Base-by-base conservation (phyloP, 139 green algal species). In the Nannochloris sp. region DNA sequence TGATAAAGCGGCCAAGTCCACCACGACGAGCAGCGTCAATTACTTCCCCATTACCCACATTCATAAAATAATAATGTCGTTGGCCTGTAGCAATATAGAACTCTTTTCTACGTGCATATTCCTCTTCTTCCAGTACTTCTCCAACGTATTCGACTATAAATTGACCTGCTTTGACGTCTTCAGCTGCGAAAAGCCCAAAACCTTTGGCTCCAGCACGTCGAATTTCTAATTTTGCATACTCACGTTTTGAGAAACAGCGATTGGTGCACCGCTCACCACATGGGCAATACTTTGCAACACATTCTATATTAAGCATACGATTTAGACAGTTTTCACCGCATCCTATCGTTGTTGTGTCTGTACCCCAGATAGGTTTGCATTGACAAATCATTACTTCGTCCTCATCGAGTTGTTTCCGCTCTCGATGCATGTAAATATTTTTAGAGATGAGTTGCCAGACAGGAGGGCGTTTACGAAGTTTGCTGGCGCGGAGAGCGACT, bases 31-130 rank as follows among this genome's bases (percentile, higher is more conserved):
- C 87, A 3, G 93, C 93, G 70, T 98, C 93, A 65, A 98, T 98
- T 54, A 97, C 89, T 74, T 99, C 94, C 10, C 89, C 86, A 66
- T 95, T 95, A 27, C 87, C 91, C 9, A 98, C 71, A 58, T 95
- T 96, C 94, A 99, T 99, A 85, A 99, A 99, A 76, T 99, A 99
- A 73, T 93, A 96, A 79, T 99, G 94, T 5, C 90, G 83, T 82
- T 96, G 83, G 0, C 84, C 85, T 27, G 71, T 73, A 12, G 69
- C 69, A 6, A 77, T 75, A 66, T 97, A 99, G 67, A 84, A 88
- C 30, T 86, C 73, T 78, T 96, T 96, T 24, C 66, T 62, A 45
- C 82, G 71, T 51, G 76, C 54, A 78, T 98, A 97, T 81, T 94
- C 86, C 63, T 94, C 85, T 71, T 97, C 91, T 70, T 97, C 86